Evolutionary conservation across 352 stramenopile species (phyloP).

Genomic region (Thraustotheca clavata): DNA sequence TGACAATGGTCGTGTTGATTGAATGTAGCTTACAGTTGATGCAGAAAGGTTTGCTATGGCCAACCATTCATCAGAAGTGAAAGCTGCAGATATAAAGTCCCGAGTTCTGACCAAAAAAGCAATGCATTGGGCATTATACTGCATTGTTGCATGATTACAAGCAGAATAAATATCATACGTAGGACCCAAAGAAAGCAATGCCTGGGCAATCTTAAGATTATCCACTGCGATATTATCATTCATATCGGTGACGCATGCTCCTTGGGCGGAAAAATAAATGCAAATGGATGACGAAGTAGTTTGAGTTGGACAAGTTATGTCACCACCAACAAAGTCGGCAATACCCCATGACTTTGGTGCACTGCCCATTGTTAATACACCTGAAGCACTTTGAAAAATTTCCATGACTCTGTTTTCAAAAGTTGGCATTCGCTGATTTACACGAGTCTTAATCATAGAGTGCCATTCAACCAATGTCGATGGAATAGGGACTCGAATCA

Average conservation of each 20-base stretch:
- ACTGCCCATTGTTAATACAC: neutral
- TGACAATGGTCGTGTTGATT: neutral
- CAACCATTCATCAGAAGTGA: neutral
- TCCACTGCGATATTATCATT: too few relatives aligned
- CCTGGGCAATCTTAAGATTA: too few relatives aligned
- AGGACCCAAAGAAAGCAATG: too few relatives aligned
- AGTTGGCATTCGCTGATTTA: neutral
- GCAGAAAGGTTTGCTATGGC: neutral
- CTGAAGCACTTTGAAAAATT: neutral
- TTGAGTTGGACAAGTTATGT: constrained; percentile 1
- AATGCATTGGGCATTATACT: too few relatives aligned
- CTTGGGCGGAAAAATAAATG: neutral
- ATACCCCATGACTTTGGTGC: neutral
- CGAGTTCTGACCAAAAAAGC: neutral
- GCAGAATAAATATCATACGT: too few relatives aligned
- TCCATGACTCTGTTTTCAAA: neutral
- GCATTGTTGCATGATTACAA: too few relatives aligned
- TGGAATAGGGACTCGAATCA: neutral
- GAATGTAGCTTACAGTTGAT: neutral
- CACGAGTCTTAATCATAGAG: neutral
- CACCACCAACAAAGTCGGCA: neutral
- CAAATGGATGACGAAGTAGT: neutral
- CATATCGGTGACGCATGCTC: neutral
- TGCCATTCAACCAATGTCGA: neutral
- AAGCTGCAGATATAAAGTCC: neutral